Evolutionary conservation across 345 rosid species (phyloP), one percentile per base, ranked within the genome.

Genomic region (Populus pruinosa): DNA sequence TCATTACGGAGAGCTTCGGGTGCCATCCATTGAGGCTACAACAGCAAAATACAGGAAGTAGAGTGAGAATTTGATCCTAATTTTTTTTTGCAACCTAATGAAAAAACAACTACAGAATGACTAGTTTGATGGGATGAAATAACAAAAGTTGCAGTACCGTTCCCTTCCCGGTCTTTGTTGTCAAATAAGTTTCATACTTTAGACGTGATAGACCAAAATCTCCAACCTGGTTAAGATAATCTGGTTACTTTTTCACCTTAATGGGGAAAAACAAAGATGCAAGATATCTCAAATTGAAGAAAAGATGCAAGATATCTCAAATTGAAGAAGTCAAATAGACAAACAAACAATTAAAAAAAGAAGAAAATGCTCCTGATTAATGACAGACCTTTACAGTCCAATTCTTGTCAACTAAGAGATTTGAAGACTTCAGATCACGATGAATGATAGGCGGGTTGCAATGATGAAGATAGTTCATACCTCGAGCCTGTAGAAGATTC

Each of bases 11-110:
- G 97, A 86, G 90, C 94, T 90, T 96, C 99, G 6, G 97, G 98
- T 6, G 98, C 96, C 98, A 95, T 95, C 99, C 99, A 95, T 82
- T 96, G 99, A 84, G 98, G 99, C 99, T 96, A 80, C 70, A 90
- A 53, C 76, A 74, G 65, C 20, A 72, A 20, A 47, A 73, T 83
- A 27, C 63, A 4, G 29, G 64, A 6, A 44, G 65, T 41, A 67
- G 41, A 29, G 16, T 69, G 59, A 63, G 75, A 39, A 67, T 67
- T 73, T 80, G 74, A 75, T 35, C 38, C 36, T 49, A 33, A 79
- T 23, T 12, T 9, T 71, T 31, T 75, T 35, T 59, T 62, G 47
- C 62, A 69, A n/a, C 36, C 41, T 21, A 56, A n/a, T 29, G 0
- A 68, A 43, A 33, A 11, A n/a, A 67, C 49, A 77, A 68, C 70